A percentile compares a stretch with the other conserved stretches of the same genome.
phyloP scores from a whole-genome alignment of 352 stramenopile genomes.

The Phytophthora fragariae region DNA sequence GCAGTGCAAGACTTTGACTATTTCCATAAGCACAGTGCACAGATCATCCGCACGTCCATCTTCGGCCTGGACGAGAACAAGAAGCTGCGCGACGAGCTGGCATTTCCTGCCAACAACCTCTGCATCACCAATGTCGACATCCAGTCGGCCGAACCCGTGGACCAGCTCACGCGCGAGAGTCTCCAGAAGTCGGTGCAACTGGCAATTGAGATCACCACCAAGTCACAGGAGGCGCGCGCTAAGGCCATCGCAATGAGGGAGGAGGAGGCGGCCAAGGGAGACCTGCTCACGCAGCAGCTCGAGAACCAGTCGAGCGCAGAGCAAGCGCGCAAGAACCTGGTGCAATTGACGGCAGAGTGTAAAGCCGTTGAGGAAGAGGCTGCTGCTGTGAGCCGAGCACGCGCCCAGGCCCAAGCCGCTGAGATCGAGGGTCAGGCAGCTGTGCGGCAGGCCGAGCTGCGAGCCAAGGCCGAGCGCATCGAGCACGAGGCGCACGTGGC shows the following conservation, averaged over 20 bases:
- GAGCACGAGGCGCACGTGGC: constrained; percentile 69
- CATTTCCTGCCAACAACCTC: constrained; percentile 81
- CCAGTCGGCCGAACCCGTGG: constrained; percentile 80
- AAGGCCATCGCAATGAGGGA: constrained; percentile 86
- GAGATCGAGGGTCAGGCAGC: constrained; percentile 79
- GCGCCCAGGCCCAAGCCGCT: constrained; percentile 66
- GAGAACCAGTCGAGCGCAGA: constrained; percentile 82
- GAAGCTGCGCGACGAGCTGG: constrained; percentile 60
- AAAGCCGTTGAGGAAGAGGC: constrained; percentile 74
- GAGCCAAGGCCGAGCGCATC: constrained; percentile 70
- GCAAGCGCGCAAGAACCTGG: constrained; percentile 77
- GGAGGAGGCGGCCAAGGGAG: constrained; percentile 79
- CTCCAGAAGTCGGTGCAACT: constrained; percentile 85
- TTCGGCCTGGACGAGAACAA: constrained; percentile 69
- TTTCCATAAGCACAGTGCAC: constrained; percentile 85
- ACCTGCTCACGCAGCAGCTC: constrained; percentile 76
- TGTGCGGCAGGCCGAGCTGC: constrained; percentile 75
- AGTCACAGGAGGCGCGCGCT: constrained; percentile 80
- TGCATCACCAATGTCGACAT: constrained; percentile 88
- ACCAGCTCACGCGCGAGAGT: constrained; percentile 74
- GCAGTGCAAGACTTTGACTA: constrained; percentile 80
- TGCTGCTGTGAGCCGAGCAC: constrained; percentile 65
- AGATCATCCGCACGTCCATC: constrained; percentile 85
- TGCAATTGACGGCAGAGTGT: constrained; percentile 78
- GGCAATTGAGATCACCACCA: constrained; percentile 89